Evolutionary conservation across 768 basidiomycete genomes (phyloP), one percentile per base, ranked within the genome.

Genomic region (Tylopilus plumbeoviolaceoides): DNA sequence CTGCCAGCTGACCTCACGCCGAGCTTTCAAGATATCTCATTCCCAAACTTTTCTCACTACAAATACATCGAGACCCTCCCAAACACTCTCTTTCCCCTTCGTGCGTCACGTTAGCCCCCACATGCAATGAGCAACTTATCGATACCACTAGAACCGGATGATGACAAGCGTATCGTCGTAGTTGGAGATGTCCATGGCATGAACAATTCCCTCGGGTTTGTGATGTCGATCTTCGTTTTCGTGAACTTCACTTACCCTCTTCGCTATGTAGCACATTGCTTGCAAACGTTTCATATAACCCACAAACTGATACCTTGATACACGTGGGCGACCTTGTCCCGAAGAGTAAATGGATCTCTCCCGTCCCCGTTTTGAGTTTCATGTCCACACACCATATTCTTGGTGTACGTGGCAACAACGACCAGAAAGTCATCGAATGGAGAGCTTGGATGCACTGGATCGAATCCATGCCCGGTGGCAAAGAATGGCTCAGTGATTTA

Each of bases 341-440:
- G 23, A 95, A 89, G 68, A 66, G 77, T 0, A 76, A 79, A 48
- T 33, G 56, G 18, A 56, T 77, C 33, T 77, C 78, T 17, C 87
- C 89, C 0, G 67, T 85, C 53, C 73, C 78, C 7, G 76, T 89
- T n/a, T 70, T 95, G 10, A 68, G 74, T 7, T 90, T 80, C 67
- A 77, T 97, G 77, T 70, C 83, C 3, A 62, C 71, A 8, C 65
- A 85, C 61, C 79, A 82, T 47, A 74, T 91, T 39, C 78, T 78
- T 20, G 93, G 92, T 17, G 91, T 97, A 4, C 82, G 95, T 27
- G 95, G 95, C 0, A 98, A 98, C 66, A 91, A 98, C 64, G 95
- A 98, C 71, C 92, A 98, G 69, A 79, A 79, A 57, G 82, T 94
- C 41, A 78, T 98, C 42, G 89, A 95, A 71, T 97, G 95, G 95